Percentiles rank a stretch among this genome's conserved stretches.
Conservation (phyloP, 2,329 filamentous ascomycete species). For the Cordyceps fumosorosea region DNA sequence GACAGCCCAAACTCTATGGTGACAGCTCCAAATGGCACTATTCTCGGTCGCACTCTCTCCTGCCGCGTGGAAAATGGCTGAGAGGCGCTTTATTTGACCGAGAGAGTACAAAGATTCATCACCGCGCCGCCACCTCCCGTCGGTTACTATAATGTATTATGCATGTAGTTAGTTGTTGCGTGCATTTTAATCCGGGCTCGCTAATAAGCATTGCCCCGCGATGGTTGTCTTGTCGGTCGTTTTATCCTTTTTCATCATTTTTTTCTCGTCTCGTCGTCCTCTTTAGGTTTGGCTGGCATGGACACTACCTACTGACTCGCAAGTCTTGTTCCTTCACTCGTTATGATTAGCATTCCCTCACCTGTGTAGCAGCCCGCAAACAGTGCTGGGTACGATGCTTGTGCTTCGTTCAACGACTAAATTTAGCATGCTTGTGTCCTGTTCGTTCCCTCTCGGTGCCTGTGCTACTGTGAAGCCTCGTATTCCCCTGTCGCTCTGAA, state of each 20-base stretch:
- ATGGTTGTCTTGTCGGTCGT: not conserved
- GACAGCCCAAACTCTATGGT: not conserved
- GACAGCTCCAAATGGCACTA: conserved; percentile 2
- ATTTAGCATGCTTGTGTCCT: not conserved
- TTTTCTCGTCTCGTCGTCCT: too few relatives aligned
- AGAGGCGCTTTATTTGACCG: conserved; percentile 12
- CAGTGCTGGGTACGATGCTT: not conserved
- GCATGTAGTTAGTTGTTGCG: too few relatives aligned
- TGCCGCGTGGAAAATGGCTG: conserved; percentile 5
- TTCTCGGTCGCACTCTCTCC: conserved; percentile 1
- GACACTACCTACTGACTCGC: not conserved
- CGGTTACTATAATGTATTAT: too few relatives aligned
- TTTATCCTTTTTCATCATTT: not conserved
- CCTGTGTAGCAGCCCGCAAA: too few relatives aligned
- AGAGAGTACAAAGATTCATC: not conserved
- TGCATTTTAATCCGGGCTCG: too few relatives aligned
- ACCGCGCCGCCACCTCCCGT: too few relatives aligned
- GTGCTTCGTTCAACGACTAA: not conserved
- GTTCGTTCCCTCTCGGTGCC: not conserved
- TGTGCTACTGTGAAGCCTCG: not conserved
- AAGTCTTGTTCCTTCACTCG: not conserved
- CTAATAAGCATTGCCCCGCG: not conserved
- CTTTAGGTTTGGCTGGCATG: too few relatives aligned
- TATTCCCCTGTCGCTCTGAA: not conserved
- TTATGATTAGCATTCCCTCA: not conserved